Evolutionary conservation across 2,329 filamentous ascomycete genomes (phyloP), one percentile per base, ranked within the genome.

Genomic region (Cryphonectria carpinicola): DNA sequence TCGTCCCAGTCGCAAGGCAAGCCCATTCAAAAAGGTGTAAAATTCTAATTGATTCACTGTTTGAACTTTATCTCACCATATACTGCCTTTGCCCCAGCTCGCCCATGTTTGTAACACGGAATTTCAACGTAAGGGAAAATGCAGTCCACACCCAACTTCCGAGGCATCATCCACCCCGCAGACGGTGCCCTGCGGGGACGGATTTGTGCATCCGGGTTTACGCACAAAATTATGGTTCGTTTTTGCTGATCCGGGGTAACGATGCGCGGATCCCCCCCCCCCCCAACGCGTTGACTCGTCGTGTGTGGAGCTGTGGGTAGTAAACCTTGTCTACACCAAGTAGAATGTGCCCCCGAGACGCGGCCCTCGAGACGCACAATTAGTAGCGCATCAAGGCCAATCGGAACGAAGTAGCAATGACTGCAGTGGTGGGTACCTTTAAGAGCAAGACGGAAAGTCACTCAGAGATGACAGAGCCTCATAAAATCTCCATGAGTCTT

Each of bases 281-380:
- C 28, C 28, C 28, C 28, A 1, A 14, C 52, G 11, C 52, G 52
- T 28, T 56, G 52, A 28, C n/a, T 28, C n/a, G 43, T 49, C 14
- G 8, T n/a, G n/a, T 28, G 37, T 52, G 13, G 14, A 28, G 39
- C 28, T n/a, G 28, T 13, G 17, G 11, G 35, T 39, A 11, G 17
- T 25, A 64, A 22, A 28, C n/a, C 43, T 37, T 35, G n/a, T 43
- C 37, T 39, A 32, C 39, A 43, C 37, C 39, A 35, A 41, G 41
- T 35, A 10, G 32, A 17, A 11, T 28, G 32, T 10, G 17, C 11
- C 68, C 69, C 65, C 69, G 39, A 68, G 69, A 70, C 65, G 68
- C 63, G 56, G 64, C 7, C 64, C 17, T 61, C 54, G 68, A 62
- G 41, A 61, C 25, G 43, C n/a, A 25, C 41, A 39, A 49, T 19